Base-by-base conservation (phyloP, 768 basidiomycete genomes). In the Cystobasidiopsis lactophilus region DNA sequence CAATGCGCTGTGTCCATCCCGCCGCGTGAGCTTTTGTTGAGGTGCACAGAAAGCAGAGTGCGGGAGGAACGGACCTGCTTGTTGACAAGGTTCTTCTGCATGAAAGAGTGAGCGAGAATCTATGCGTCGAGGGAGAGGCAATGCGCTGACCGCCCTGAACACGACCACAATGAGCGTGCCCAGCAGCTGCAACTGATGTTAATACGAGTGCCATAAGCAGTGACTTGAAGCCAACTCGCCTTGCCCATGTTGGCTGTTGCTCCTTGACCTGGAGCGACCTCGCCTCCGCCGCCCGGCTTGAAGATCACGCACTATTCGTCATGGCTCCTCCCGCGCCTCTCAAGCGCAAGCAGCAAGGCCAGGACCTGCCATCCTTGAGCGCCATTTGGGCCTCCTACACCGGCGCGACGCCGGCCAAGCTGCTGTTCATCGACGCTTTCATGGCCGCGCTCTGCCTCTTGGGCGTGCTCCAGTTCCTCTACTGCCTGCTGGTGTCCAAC, bases 361-460 rank as follows among this genome's bases (percentile, higher is more conserved):
- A 43, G 41, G 41, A 18, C 41, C 19, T 11, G 19, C 5, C 23
- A 50, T n/a, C 29, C 37, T 16, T 55, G 52, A 18, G 27, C 13
- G 27, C 30, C 23, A 72, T 88, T 27, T 80, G 76, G 75, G 76
- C 72, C 61, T 77, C 82, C 19, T 96, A 96, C 72, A 68, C 69
- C 60, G 73, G 77, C 30, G 73, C 76, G 51, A 93, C 88, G 0
- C 72, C 85, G 3, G 69, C 82, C 60, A 76, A 85, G 14, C 77
- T 96, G 61, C 91, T 95, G 71, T 78, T 89, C 68, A 78, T 96
- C 65, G 93, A 98, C 70, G 69, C 77, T 7, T 95, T 95, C 72
- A 74, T 96, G 58, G 69, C 82, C 55, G 93, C 91, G 73, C 74
- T 91, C 62, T 78, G 95, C 71, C 73, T 91, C 43, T 82, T 83